Base-by-base conservation (phyloP, 495 filamentous ascomycete genomes). In the Trichoderma reesei region DNA sequence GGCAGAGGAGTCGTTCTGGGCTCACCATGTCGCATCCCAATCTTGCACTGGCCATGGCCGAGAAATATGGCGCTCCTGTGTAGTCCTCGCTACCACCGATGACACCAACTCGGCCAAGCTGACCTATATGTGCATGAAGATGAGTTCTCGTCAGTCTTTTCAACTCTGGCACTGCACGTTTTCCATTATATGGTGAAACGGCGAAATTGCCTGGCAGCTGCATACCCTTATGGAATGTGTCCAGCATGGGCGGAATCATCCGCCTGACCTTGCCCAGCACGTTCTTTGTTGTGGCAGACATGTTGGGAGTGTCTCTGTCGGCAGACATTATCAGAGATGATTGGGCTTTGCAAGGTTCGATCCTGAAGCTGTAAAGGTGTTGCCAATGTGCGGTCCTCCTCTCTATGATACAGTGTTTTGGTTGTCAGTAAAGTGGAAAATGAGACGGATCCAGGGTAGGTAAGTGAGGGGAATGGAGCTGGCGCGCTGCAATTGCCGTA, bases 51-150 rank as follows among this genome's bases (percentile, higher is more conserved):
- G 94, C 94, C 84, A 96, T 96, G 56, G 94, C 92, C 36, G 93
- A 96, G 75, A 98, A 98, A 77, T 96, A 98, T 42, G 94, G 94
- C 59, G 94, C 94, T 41, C 94, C 94, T 10, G 94, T 96, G 72
- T 98, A 98, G 76, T 98, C 95, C 73, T 89, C 88, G 69, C 89
- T 96, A 31, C 94, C 94, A 65, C 94, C 94, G 67, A 98, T 94
- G 56, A 98, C 94, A 51, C 88, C 95, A 48, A 98, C 86, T 42
- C 94, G 82, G 8, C 94, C 94, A 64, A 96, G 82, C 76, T 97
- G 93, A 48, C 94, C 94, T 96, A 69, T 31, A 41, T 56, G 20
- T 48, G 61, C 59, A 56, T 26, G 26, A 26, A 26, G 26, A 26
- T 26, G 26, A 26, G 26, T 26, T 26, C 60, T 8, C 64, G 20